Evolutionary conservation across 768 basidiomycete species (phyloP).

Genomic region (Hygrophorus russula): DNA sequence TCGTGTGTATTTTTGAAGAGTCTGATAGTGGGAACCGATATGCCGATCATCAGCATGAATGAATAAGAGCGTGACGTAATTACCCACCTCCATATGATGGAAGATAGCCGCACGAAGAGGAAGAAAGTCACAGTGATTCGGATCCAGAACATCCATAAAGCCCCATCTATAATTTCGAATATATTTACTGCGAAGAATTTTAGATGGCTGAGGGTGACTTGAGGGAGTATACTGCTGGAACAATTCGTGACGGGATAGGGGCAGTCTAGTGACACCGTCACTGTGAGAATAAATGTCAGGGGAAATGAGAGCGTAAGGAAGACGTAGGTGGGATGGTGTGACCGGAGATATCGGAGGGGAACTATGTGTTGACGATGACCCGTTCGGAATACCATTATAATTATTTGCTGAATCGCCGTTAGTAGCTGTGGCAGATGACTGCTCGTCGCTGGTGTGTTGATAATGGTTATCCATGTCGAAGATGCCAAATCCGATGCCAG

Average conservation of each 20-base stretch:
- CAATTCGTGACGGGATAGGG: conserved; percentile 58
- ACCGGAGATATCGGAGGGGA: conserved; percentile 64
- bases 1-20: conserved; percentile 74
- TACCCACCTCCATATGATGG: conserved; percentile 77
- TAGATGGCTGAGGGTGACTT: conserved; percentile 28
- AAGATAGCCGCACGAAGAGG: conserved; percentile 70
- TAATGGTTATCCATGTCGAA: conserved; percentile 65
- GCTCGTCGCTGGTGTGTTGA: conserved; percentile 28
- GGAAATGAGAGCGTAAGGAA: conserved; percentile 79
- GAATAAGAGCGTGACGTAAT: conserved; percentile 8
- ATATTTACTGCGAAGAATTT: conserved; percentile 52
- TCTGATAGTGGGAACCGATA: conserved; percentile 32
- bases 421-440: conserved; percentile 24
- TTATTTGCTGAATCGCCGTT: conserved; percentile 45
- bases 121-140: conserved; percentile 71
- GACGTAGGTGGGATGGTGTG: conserved; percentile 45
- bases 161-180: conserved; percentile 78
- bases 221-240: conserved; percentile 64
- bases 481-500: conserved; percentile 83
- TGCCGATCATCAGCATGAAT: conserved; percentile 8
- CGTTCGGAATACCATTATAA: conserved; percentile 37
- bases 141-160: conserved; percentile 67
- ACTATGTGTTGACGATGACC: conserved; percentile 34
- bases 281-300: conserved; percentile 80
- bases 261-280: conserved; percentile 55